phyloP scores from a whole-genome alignment of 1,284 basidiomycete genomes.

The Sporisorium sorghi region DNA sequence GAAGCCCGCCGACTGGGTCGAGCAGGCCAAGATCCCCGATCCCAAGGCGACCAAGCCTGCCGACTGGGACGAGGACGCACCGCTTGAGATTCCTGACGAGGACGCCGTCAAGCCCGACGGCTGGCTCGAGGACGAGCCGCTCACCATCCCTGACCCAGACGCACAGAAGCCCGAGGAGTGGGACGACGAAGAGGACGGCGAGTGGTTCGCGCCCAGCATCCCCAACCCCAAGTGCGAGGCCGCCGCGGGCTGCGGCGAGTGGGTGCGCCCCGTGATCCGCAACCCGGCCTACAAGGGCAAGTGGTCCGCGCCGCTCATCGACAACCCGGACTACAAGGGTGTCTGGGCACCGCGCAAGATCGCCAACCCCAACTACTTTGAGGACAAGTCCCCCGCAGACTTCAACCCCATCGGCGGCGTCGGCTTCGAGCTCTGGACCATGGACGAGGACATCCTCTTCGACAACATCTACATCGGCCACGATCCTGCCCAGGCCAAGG shows the following conservation, averaged over 20 bases:
- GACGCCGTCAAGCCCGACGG: constrained; percentile 90
- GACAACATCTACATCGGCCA: constrained; percentile 69
- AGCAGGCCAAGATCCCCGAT: constrained; percentile 85
- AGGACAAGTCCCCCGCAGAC: constrained; percentile 86
- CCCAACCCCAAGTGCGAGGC: constrained; percentile 81
- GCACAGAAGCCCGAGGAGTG: constrained; percentile 98
- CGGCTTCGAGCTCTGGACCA: constrained; percentile 69
- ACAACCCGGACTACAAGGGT: constrained; percentile 70
- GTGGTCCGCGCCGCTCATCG: constrained; percentile 90
- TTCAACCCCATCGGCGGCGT: constrained; percentile 72
- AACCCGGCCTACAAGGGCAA: constrained; percentile 98
- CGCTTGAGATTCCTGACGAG: constrained; percentile 78
- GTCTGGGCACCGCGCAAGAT: constrained; percentile 65
- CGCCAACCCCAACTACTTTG: constrained; percentile 87
- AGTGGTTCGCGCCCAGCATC: constrained; percentile 91
- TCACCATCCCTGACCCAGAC: constrained; percentile 87
- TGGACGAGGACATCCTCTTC: constrained; percentile 68
- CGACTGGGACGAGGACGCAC: constrained; percentile 68
- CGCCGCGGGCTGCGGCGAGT: constrained; percentile 92
- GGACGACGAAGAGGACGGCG: constrained; percentile 99
- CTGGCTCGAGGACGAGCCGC: constrained; percentile 92
- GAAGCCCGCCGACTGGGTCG: constrained; percentile 95
- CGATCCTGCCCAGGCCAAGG: constrained; percentile 59
- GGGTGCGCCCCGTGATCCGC: constrained; percentile 88
- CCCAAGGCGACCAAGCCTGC: constrained; percentile 78